phyloP scores from a whole-genome alignment of 78 protist genomes.

The Goniomonas avonlea region DNA sequence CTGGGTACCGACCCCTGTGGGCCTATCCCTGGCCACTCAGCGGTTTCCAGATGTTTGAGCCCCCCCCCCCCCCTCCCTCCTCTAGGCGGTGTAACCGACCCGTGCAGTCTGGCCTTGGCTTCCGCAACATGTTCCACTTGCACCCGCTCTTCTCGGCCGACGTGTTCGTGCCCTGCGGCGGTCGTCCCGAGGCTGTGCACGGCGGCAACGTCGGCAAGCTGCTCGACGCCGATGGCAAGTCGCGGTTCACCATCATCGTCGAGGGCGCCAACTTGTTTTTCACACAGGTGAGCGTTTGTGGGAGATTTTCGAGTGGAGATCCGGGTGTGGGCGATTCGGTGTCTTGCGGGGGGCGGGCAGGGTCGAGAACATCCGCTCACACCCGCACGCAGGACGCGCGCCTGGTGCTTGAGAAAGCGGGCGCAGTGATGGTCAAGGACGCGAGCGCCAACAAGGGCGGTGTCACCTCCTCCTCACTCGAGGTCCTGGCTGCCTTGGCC shows the following conservation, averaged over 20 bases:
- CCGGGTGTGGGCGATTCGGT: too few relatives aligned
- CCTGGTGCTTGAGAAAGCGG: constrained; percentile 59
- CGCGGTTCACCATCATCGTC: constrained; percentile 42
- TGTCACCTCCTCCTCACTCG: constrained; percentile 76
- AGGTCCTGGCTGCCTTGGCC: constrained; percentile 70
- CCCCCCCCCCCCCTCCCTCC: too few relatives aligned
- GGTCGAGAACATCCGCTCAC: too few relatives aligned
- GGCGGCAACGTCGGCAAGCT: constrained; percentile 56
- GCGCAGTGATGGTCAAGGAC: constrained; percentile 76
- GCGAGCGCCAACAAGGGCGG: constrained; percentile 83
- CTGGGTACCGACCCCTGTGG: too few relatives aligned
- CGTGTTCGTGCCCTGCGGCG: constrained; percentile 87
- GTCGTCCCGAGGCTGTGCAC: constrained; percentile 77
- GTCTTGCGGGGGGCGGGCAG: too few relatives aligned
- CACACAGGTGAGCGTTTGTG: constrained; percentile 41
- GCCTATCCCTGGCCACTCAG: too few relatives aligned
- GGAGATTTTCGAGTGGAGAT: too few relatives aligned
- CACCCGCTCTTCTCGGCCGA: constrained; percentile 11
- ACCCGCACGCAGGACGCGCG: constrained; percentile 76
- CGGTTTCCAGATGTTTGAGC: too few relatives aligned
- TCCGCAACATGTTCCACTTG: constrained; percentile 73
- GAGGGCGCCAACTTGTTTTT: constrained; percentile 89
- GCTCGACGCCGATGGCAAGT: neutral
- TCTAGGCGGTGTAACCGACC: too few relatives aligned
- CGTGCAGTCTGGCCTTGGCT: too few relatives aligned